Evolutionary conservation across 1,284 basidiomycete genomes (phyloP).

Genomic region (Cystobasidium pallidum): DNA sequence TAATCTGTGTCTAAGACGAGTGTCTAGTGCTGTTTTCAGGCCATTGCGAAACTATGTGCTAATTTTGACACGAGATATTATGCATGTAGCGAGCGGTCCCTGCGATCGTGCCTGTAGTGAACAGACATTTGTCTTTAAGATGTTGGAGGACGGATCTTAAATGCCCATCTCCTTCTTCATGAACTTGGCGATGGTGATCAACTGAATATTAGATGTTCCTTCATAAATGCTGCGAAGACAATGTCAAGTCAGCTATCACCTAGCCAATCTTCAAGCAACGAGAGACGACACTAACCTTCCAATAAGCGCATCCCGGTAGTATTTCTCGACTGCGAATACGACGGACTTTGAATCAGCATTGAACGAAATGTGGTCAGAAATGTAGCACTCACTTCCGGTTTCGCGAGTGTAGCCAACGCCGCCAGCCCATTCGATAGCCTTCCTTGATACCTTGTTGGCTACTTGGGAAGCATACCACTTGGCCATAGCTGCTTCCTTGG

Average conservation of each 20-base stretch:
- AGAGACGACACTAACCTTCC: conserved; percentile 55
- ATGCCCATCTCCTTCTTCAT: conserved; percentile 44
- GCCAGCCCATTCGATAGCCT: conserved; percentile 95
- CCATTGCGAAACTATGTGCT: too few species aligned
- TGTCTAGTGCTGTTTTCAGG: too few species aligned
- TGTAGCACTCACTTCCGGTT: conserved; percentile 69
- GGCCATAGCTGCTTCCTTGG: conserved; percentile 74
- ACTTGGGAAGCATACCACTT: conserved; percentile 81
- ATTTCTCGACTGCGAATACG: conserved; percentile 52
- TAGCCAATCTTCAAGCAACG: background rate
- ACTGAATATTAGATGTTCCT: conserved; percentile 94
- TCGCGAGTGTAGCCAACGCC: conserved; percentile 94
- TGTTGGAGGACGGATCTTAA: background rate
- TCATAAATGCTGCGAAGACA: conserved; percentile 79
- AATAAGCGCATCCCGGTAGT: conserved; percentile 84
- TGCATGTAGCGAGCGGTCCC: too few species aligned
- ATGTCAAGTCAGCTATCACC: conserved; percentile 13
- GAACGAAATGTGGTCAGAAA: too few species aligned
- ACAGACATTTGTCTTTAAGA: background rate
- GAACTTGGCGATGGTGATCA: conserved; percentile 92
- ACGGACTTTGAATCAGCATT: conserved; percentile 12
- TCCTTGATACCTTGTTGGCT: conserved; percentile 82
- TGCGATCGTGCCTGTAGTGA: too few species aligned
- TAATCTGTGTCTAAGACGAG: too few species aligned
- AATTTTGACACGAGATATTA: too few species aligned